Evolutionary conservation across 1,139 yeast genomes (phyloP).

Genomic region (Pichia sp.): DNA sequence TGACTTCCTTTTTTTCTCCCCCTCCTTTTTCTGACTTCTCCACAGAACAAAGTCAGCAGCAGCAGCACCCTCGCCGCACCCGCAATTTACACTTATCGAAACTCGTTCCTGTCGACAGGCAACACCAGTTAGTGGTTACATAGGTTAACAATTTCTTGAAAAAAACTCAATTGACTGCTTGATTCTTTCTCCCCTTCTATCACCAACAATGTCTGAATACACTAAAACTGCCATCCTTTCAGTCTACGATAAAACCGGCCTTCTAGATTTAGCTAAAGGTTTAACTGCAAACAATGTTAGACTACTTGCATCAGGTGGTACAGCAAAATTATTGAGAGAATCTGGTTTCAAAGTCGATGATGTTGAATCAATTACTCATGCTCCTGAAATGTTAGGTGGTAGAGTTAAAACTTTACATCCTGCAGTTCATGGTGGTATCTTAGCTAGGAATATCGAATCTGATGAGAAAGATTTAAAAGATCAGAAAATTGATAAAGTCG

Average conservation of each 20-base stretch:
- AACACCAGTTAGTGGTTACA: too few species aligned
- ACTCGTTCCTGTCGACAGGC: too few species aligned
- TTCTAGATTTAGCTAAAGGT: constrained; percentile 93
- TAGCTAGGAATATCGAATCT: constrained; percentile 84
- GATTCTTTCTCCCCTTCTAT: background rate
- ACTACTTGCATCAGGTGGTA: constrained; percentile 94
- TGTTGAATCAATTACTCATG: constrained; percentile 89
- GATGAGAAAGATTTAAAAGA: constrained; percentile 82
- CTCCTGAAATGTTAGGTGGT: constrained; percentile 98
- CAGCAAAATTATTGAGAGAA: constrained; percentile 88
- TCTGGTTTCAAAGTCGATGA: constrained; percentile 98
- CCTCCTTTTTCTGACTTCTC: too few species aligned
- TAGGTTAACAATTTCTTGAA: too few species aligned
- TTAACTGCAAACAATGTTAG: constrained; percentile 81
- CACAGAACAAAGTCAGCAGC: too few species aligned
- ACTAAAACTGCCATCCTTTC: constrained; percentile 88
- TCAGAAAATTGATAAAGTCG: constrained; percentile 92
- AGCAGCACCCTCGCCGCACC: too few species aligned
- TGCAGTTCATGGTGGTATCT: constrained; percentile 97
- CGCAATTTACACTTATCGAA: too few species aligned
- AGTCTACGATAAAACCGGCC: constrained; percentile 95
- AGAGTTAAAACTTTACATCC: constrained; percentile 98
- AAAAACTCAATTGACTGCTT: too few species aligned
- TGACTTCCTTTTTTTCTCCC: too few species aligned
- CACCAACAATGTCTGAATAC: constrained; percentile 28